phyloP scores from a whole-genome alignment of 495 filamentous ascomycete genomes.

The Penicillium alfredii region DNA sequence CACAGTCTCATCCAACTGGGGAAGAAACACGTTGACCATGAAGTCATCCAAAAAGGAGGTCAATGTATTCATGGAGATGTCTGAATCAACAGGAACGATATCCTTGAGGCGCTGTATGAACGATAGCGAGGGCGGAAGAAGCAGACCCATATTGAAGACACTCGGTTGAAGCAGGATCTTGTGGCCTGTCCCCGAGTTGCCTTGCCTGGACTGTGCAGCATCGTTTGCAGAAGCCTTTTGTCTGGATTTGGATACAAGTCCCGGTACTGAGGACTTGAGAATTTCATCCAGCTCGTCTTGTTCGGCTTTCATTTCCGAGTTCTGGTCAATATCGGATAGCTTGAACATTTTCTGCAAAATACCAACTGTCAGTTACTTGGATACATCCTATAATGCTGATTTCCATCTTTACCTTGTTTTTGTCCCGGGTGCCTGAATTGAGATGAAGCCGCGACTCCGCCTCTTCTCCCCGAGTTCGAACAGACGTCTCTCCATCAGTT shows the following conservation, averaged over 20 bases:
- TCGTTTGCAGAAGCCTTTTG: constrained; percentile 33
- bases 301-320: constrained; percentile 67
- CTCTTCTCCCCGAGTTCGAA: constrained; percentile 42
- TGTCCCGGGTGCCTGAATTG: constrained; percentile 59
- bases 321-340: constrained; percentile 73
- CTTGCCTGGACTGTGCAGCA: constrained; percentile 30
- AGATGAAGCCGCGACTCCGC: constrained; percentile 50
- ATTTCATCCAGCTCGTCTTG: constrained; percentile 88
- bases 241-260: constrained; percentile 76
- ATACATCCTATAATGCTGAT: not conserved
- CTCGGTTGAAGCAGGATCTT: constrained; percentile 91
- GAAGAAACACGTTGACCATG: constrained; percentile 94
- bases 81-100: constrained; percentile 78
- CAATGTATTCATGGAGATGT: constrained; percentile 78
- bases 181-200: constrained; percentile 61
- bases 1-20: constrained; percentile 92
- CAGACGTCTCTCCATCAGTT: constrained; percentile 69
- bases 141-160: constrained; percentile 94
- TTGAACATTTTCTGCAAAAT: constrained; percentile 69
- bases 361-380: constrained; percentile 18
- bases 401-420: constrained; percentile 45
- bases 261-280: constrained; percentile 83
- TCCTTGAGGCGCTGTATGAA: constrained; percentile 89
- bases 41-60: constrained; percentile 98
- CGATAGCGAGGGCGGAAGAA: constrained; percentile 86